Conservation (phyloP, 148 eudicot genomes). For the Hydrangea macrophylla region DNA sequence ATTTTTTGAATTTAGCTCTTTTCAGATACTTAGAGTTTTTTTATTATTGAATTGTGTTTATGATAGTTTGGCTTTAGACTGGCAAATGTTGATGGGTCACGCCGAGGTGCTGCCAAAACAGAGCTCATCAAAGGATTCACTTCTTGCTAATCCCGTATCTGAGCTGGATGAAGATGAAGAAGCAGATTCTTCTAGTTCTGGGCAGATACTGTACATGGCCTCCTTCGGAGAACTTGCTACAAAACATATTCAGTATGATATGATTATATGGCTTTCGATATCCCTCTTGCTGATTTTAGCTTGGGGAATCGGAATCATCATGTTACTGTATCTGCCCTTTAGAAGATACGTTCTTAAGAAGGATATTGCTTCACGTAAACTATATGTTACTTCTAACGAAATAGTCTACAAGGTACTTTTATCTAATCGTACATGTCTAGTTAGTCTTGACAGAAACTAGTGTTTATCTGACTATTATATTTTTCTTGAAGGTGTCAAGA, state of each 20-base stretch:
- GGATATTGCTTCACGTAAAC: slow-evolving; percentile 69
- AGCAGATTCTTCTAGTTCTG: slow-evolving; percentile 30
- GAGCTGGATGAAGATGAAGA: slow-evolving; percentile 56
- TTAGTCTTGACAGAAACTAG: background rate
- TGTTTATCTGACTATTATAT: background rate
- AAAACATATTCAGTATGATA: slow-evolving; percentile 58
- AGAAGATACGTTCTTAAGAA: slow-evolving; percentile 73
- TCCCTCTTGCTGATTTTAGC: slow-evolving; percentile 81
- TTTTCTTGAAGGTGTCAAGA: slow-evolving; percentile 52
- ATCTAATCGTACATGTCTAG: background rate
- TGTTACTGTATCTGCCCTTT: slow-evolving; percentile 73
- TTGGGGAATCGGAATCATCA: slow-evolving; percentile 79
- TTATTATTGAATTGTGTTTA: background rate
- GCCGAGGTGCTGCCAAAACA: slow-evolving; percentile 40
- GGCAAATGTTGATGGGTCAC: slow-evolving; percentile 66
- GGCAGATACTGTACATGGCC: slow-evolving; percentile 59
- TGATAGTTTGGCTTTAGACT: slow-evolving; percentile 2
- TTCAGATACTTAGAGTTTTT: background rate
- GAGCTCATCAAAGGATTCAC: slow-evolving; percentile 46
- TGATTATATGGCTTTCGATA: slow-evolving; percentile 77
- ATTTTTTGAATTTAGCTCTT: background rate
- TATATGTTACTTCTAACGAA: slow-evolving; percentile 68
- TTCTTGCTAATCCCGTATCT: slow-evolving; percentile 45
- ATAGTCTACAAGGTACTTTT: slow-evolving; percentile 66
- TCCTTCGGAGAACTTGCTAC: slow-evolving; percentile 77